These are phyloP conservation scores for Williopsis jadinii DNA, from an alignment of 1,139 yeast genomes.

Conservation along the genomic window DNA sequence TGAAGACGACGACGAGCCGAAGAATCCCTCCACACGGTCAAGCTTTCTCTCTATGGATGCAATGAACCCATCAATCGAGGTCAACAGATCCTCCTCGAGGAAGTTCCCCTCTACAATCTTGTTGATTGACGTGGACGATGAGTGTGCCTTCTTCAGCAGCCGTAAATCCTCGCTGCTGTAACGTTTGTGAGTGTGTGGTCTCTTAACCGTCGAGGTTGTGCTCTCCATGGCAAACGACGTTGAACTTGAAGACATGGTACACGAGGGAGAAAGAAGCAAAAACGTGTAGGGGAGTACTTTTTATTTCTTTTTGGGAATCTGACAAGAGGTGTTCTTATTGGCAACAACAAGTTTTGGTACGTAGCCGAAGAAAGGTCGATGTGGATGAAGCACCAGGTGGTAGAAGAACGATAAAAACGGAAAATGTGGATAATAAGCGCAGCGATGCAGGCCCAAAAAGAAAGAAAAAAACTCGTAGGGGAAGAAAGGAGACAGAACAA, in stretches of 20 bases:
- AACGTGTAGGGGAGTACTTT: too few relatives aligned
- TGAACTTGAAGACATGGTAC: not conserved
- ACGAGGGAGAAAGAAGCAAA: too few relatives aligned
- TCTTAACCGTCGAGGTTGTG: not conserved
- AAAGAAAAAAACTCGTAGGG: too few relatives aligned
- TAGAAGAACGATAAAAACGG: too few relatives aligned
- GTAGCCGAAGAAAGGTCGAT: too few relatives aligned
- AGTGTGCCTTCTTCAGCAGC: conserved; percentile 16
- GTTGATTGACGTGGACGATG: conserved; percentile 19
- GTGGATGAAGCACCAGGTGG: too few relatives aligned
- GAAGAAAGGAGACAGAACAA: too few relatives aligned
- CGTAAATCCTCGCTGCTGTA: conserved; percentile 16
- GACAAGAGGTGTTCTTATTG: not conserved
- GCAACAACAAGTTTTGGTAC: too few relatives aligned
- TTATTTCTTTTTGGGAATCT: not conserved
- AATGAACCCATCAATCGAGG: conserved; percentile 44
- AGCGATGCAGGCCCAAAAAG: too few relatives aligned
- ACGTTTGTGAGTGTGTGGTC: conserved; percentile 8
- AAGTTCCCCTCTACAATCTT: conserved; percentile 22
- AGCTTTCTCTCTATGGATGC: conserved; percentile 47
- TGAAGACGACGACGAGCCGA: conserved; percentile 20
- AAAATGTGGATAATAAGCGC: too few relatives aligned
- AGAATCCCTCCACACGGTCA: conserved; percentile 45
- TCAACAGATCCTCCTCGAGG: conserved; percentile 44
- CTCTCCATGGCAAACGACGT: not conserved